Evolutionary conservation across 2,329 filamentous ascomycete species (phyloP).

Genomic region (Sordariomycetes sp.): DNA sequence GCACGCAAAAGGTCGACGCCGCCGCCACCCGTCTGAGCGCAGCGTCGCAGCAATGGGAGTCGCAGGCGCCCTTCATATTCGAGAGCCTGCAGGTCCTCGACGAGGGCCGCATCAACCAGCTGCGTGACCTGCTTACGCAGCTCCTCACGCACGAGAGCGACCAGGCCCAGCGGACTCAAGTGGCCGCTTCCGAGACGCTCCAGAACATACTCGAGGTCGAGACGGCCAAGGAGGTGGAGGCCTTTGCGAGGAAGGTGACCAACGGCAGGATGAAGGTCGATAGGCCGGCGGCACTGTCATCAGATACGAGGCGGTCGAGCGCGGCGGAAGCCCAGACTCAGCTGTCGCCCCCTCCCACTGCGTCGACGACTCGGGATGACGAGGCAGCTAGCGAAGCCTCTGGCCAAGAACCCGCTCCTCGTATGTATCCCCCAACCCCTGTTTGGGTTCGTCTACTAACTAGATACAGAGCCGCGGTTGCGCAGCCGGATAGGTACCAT

Average conservation of each 20-base stretch:
- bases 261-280: conserved; percentile 16
- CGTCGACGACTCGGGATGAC: conserved; percentile 12
- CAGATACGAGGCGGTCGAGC: not conserved
- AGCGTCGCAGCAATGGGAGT: conserved; percentile 79
- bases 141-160: conserved; percentile 89
- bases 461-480: conserved; percentile 4
- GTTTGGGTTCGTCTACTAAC: not conserved
- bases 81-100: conserved; percentile 86
- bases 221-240: conserved; percentile 75
- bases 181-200: conserved; percentile 65
- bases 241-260: conserved; percentile 39
- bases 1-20: conserved; percentile 62
- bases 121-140: conserved; percentile 84
- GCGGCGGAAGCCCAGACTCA: conserved; percentile 9
- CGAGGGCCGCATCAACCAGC: conserved; percentile 75
- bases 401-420: conserved; percentile 13
- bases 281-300: not conserved
- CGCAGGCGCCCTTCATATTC: conserved; percentile 87
- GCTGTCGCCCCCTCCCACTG: not conserved
- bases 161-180: conserved; percentile 62
- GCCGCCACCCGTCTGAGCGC: conserved; percentile 63
- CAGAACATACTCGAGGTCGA: conserved; percentile 76
- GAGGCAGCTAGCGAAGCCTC: conserved; percentile 30
- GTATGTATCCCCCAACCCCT: not conserved
- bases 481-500: conserved; percentile 52